These are phyloP conservation scores for Skeletonema costatum DNA, from an alignment of 108 stramenopile species.

Conservation along the genomic window DNA sequence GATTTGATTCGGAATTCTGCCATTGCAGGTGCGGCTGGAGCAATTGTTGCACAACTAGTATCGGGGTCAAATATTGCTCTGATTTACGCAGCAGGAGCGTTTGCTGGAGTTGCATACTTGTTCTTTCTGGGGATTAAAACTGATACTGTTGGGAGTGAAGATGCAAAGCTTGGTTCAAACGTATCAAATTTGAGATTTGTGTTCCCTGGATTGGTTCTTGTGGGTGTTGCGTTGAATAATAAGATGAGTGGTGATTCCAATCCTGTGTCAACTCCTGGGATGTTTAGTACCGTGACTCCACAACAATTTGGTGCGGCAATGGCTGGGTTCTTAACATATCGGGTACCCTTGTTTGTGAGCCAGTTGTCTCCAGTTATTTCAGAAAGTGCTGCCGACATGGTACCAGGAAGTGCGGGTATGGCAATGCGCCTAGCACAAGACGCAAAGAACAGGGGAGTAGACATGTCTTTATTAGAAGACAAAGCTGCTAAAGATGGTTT, in stretches of 20 bases:
- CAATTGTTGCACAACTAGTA: conserved; percentile 50
- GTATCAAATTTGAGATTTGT: conserved; percentile 73
- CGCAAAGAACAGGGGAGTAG: conserved; percentile 24
- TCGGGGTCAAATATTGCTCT: conserved; percentile 61
- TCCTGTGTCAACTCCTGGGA: conserved; percentile 31
- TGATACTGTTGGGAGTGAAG: conserved; percentile 62
- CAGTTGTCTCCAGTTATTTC: conserved; percentile 66
- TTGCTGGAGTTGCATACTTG: conserved; percentile 72
- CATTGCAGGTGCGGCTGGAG: conserved; percentile 60
- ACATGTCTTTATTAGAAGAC: neutral
- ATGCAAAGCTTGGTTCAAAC: conserved; percentile 57
- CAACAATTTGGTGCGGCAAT: conserved; percentile 82
- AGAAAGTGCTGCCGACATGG: conserved; percentile 41
- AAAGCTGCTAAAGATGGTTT: conserved; percentile 14
- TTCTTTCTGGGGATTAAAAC: conserved; percentile 80
- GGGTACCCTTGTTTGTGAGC: conserved; percentile 73
- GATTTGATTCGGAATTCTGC: conserved; percentile 60
- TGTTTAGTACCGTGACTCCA: conserved; percentile 62
- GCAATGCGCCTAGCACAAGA: conserved; percentile 22
- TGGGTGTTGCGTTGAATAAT: conserved; percentile 70
- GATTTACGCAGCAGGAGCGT: conserved; percentile 68
- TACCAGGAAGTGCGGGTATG: conserved; percentile 44
- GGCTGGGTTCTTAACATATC: conserved; percentile 85
- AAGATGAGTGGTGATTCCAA: conserved; percentile 39
- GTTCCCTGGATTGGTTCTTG: conserved; percentile 68